Conservation (phyloP, 495 filamentous ascomycete species). For the Rusavskia elegans region DNA sequence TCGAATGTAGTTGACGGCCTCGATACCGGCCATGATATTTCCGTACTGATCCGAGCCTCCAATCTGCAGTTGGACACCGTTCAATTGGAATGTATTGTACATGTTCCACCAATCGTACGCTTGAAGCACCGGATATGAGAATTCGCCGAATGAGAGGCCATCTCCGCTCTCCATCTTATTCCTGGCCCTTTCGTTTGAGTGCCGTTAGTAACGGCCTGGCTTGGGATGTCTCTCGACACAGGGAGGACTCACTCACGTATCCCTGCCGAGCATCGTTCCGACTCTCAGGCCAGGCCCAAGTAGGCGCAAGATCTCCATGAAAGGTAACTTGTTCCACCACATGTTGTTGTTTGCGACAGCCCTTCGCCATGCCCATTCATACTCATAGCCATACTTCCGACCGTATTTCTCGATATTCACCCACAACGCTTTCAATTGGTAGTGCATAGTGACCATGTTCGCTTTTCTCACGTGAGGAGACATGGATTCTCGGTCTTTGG, state of each 20-base stretch:
- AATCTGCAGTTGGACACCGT: constrained; percentile 64
- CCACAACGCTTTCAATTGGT: constrained; percentile 69
- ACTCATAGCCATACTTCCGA: constrained; percentile 40
- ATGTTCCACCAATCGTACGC: constrained; percentile 94
- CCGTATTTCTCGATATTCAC: constrained; percentile 48
- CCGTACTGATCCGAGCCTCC: constrained; percentile 93
- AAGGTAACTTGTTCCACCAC: constrained; percentile 56
- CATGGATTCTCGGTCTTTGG: constrained; percentile 47
- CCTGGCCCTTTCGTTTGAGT: constrained; percentile 40
- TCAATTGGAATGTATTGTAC: constrained; percentile 28
- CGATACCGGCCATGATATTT: constrained; percentile 85
- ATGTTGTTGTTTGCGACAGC: constrained; percentile 59
- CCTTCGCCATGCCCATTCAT: constrained; percentile 44
- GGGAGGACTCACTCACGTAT: constrained; percentile 50
- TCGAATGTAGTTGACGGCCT: constrained; percentile 57
- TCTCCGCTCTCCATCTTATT: constrained; percentile 62
- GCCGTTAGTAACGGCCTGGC: neutral
- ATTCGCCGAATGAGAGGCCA: constrained; percentile 89
- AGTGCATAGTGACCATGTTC: constrained; percentile 62
- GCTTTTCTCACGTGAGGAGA: constrained; percentile 37
- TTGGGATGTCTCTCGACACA: neutral
- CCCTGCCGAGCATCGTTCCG: constrained; percentile 72
- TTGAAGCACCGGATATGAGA: constrained; percentile 83
- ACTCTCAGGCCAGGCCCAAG: constrained; percentile 59
- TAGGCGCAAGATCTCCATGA: constrained; percentile 56